Conservation (phyloP, 306 rosid genomes). For the Quercus rubra region DNA sequence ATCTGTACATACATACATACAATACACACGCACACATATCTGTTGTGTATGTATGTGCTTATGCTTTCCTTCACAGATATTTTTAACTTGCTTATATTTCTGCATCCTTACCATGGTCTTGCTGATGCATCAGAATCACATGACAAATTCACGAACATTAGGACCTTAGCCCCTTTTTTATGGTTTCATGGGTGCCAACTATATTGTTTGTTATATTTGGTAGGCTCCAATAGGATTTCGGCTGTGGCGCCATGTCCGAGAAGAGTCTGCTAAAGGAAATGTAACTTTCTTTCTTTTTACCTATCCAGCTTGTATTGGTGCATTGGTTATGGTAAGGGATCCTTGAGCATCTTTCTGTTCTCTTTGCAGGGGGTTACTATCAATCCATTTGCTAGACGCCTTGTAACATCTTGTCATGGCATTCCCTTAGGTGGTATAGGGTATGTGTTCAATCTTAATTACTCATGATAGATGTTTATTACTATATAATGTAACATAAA, state of each 20-base stretch:
- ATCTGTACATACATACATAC: not conserved
- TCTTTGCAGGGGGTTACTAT: conserved; percentile 45
- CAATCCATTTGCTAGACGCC: conserved; percentile 68
- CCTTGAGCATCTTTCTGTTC: conserved; percentile 15
- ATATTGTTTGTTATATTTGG: conserved; percentile 19
- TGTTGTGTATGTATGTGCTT: not conserved
- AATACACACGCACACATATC: not conserved
- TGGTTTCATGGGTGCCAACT: conserved; percentile 7
- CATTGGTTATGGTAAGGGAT: conserved; percentile 19
- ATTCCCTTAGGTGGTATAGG: conserved; percentile 94
- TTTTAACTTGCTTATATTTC: not conserved
- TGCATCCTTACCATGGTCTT: conserved; percentile 9
- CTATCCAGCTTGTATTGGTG: conserved; percentile 9
- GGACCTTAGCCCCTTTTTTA: not conserved
- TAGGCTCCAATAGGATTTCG: conserved; percentile 88
- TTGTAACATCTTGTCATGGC: conserved; percentile 60
- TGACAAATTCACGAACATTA: conserved; percentile 1
- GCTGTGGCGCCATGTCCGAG: conserved; percentile 55
- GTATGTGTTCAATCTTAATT: conserved; percentile 37
- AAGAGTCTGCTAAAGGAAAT: conserved; percentile 70
- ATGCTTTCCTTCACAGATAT: not conserved
- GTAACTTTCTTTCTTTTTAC: conserved; percentile 42
- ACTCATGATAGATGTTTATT: conserved; percentile 5
- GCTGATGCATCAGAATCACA: not conserved
- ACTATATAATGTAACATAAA: not conserved